phyloP scores from a whole-genome alignment of 306 rosid species.

The Quercus engelmannii region DNA sequence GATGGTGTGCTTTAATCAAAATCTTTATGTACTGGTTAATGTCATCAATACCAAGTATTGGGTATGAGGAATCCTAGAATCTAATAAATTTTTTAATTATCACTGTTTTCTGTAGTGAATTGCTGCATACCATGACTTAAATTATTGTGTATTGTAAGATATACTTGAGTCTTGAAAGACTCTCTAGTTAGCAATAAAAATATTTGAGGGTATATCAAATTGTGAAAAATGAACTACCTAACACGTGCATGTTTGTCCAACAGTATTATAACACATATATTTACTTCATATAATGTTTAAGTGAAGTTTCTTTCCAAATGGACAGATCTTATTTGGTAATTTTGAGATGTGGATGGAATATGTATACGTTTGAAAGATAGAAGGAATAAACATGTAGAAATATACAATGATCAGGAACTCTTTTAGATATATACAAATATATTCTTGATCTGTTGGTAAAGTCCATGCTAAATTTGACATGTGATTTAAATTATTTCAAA shows the following conservation, averaged over 20 bases:
- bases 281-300: not conserved
- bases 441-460: not conserved
- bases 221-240: not conserved
- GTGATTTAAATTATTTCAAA: not conserved
- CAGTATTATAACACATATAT: not conserved
- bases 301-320: not conserved
- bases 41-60: not conserved
- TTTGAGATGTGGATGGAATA: not conserved
- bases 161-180: not conserved
- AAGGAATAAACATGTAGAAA: not conserved
- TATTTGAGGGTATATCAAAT: not conserved
- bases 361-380: not conserved
- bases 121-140: not conserved
- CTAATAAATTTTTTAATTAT: no score
- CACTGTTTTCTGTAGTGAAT: not conserved
- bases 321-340: not conserved
- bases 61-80: not conserved
- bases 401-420: not conserved
- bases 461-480: not conserved
- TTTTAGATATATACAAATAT: not conserved
- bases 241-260: not conserved
- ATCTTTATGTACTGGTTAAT: not conserved
- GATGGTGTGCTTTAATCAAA: not conserved
- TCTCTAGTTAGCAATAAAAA: not conserved
- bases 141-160: not conserved